Base-by-base conservation (phyloP, 2,329 filamentous ascomycete species). In the Anisogramma anomala region DNA sequence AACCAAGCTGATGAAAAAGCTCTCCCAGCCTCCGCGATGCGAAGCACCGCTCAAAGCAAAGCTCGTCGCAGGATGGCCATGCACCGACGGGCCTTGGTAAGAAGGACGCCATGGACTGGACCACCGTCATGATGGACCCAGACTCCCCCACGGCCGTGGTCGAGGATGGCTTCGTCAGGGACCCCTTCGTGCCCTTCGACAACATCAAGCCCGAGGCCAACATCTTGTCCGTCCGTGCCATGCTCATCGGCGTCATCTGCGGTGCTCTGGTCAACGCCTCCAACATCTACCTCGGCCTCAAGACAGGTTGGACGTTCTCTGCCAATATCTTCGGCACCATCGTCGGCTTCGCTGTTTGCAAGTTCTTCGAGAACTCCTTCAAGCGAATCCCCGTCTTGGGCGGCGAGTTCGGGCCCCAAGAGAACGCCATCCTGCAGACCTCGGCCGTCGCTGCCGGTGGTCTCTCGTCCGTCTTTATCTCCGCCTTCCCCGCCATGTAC, bases 361-460 rank as follows among this genome's bases (percentile, higher is more conserved):
- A 71, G 52, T 59, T 66, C 22, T 56, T 62, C 35, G 27, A 15
- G 27, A 25, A 25, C 6, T 25, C 23, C 11, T 64, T 64, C 22
- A 63, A 68, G 43, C 57, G 60, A 13, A 56, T 72, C 44, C 70
- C 69, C 5, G 64, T 74, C 35, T 58, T 75, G 10, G 72, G 72
- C 31, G 70, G 70, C 10, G 54, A 55, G 41, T 75, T 76, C 43
- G 71, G 71, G 2, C 71, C 72, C 23, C 68, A 71, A 52, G 72
- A 75, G 57, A 75, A 76, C 60, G 71, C 69, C 43, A 72, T 71
- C 47, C 60, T 70, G 38, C 69, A 73, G 52, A 70, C 70, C 3
- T 63, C 69, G 30, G 71, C 72, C 4, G 72, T 67, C 8, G 71
- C 71, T 6, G 65, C 72, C 22, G 72, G 71, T 48, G 71, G 71